Evolutionary conservation across 306 rosid genomes (phyloP).

Genomic region (Citrullus mucosospermus): DNA sequence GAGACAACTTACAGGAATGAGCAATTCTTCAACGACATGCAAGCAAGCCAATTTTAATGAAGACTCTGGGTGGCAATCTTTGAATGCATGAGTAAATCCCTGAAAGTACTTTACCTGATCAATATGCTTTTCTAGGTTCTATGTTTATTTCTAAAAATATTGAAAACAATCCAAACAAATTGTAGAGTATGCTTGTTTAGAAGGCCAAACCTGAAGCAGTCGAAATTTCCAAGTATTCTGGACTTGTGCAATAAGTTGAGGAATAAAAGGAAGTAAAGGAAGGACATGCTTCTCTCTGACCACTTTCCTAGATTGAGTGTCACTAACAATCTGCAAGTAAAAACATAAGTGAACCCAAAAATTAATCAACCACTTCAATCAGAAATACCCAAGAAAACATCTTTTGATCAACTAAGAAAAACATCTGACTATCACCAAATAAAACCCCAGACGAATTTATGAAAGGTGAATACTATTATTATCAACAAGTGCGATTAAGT

Average conservation of each 20-base stretch:
- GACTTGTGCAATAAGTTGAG: constrained; percentile 46
- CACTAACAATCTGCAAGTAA: constrained; percentile 29
- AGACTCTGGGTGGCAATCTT: constrained; percentile 65
- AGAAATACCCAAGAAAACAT: neutral
- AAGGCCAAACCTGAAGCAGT: constrained; percentile 65
- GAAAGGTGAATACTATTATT: neutral
- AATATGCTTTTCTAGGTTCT: constrained; percentile 2
- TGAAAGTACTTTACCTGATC: constrained; percentile 8
- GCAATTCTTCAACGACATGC: constrained; percentile 55
- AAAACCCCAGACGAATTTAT: neutral
- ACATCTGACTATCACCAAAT: neutral
- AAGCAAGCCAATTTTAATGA: constrained; percentile 56
- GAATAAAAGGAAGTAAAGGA: constrained; percentile 66
- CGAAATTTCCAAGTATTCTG: constrained; percentile 40
- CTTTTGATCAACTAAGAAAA: neutral
- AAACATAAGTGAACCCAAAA: constrained; percentile 7
- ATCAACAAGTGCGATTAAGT: neutral
- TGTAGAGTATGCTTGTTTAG: neutral
- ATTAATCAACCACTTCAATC: neutral
- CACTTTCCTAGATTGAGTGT: constrained; percentile 32
- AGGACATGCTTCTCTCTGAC: constrained; percentile 45
- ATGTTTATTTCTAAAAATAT: constrained; percentile 6
- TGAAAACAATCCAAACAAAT: neutral
- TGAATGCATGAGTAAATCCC: constrained; percentile 70
- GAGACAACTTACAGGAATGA: constrained; percentile 52